Base-by-base conservation (phyloP, 2,329 filamentous ascomycete species). In the Aspergillus fumigatiaffinis region DNA sequence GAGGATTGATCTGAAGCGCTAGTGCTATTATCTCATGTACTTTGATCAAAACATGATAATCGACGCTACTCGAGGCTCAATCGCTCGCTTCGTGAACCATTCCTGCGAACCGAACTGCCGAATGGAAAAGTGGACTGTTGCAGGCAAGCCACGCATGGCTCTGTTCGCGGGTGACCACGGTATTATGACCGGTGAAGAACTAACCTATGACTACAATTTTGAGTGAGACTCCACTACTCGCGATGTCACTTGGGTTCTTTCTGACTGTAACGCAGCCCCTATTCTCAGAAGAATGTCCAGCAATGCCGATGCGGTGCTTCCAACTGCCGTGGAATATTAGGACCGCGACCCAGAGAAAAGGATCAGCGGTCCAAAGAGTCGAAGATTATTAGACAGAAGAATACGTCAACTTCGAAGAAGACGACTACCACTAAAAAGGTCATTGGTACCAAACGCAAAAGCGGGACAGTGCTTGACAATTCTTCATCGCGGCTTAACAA, bases 41-140 rank as follows among this genome's bases (percentile, higher is more conserved):
- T 97, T 97, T 71, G 92, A 97, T 71, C 92, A 97, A 74, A 94
- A 95, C 74, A 94, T 97, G 87, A 96, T 97, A 68, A 96, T 99
- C 63, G 94, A 99, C 77, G 94, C 93, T 35, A 97, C 92, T 28
- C 91, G 91, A 55, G 94, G 94, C 67, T 96, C 91, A 63, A 96
- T 97, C 75, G 93, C 94, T 68, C 89, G 94, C 55, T 99, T 99
- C 73, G 92, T 99, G 72, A 99, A 99, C 72, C 94, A 99, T 74
- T 96, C 92, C 20, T 99, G 94, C 76, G 88, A 90, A 56, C 94
- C 94, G 2, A 99, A 99, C 71, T 97, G 93, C 76, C 86, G 89
- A 61, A 97, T 99, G 92, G 91, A 96, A 68, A 97, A 97, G 74
- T 96, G 92, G 91, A 93, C 92, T 60, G 94, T 99, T 54, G 87